phyloP scores from a whole-genome alignment of 495 filamentous ascomycete genomes.

The Neohortaea acidophila region DNA sequence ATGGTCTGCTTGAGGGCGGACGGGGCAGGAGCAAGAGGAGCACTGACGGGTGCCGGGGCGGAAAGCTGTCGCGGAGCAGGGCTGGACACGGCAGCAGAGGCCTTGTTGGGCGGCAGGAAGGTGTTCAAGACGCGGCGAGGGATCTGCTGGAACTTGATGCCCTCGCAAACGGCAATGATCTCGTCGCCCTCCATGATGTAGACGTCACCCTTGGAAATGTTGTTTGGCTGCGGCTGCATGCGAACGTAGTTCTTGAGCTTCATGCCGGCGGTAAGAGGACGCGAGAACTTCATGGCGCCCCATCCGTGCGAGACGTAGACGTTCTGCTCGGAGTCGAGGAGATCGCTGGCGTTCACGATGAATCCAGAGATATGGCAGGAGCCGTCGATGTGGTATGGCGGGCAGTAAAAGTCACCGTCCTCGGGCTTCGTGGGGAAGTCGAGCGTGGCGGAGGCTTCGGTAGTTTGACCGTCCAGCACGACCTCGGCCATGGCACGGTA shows the following conservation, averaged over 20 bases:
- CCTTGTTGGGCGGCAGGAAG: slow-evolving; percentile 23
- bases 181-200: slow-evolving; percentile 31
- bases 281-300: slow-evolving; percentile 28
- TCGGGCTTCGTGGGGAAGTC: slow-evolving; percentile 29
- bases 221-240: slow-evolving; percentile 29
- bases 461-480: slow-evolving; percentile 29
- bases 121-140: slow-evolving; percentile 30
- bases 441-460: slow-evolving; percentile 30
- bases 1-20: slow-evolving; percentile 8
- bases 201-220: slow-evolving; percentile 30
- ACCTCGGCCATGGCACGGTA: slow-evolving; percentile 33
- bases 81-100: slow-evolving; percentile 14
- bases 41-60: slow-evolving; percentile 6
- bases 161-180: slow-evolving; percentile 27
- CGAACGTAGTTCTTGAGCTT: slow-evolving; percentile 30
- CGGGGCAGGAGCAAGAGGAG: slow-evolving; percentile 1
- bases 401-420: slow-evolving; percentile 30
- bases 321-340: slow-evolving; percentile 30
- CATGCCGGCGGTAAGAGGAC: slow-evolving; percentile 24
- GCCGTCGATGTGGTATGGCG: slow-evolving; percentile 37
- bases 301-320: slow-evolving; percentile 35
- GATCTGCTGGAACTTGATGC: slow-evolving; percentile 33
- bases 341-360: slow-evolving; percentile 38
- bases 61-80: slow-evolving; percentile 16
- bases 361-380: slow-evolving; percentile 38